Percentiles rank a stretch among this genome's conserved stretches.
Evolutionary conservation across 805 yeast genomes (phyloP).

Genomic region (Yamadazyma olivae): DNA sequence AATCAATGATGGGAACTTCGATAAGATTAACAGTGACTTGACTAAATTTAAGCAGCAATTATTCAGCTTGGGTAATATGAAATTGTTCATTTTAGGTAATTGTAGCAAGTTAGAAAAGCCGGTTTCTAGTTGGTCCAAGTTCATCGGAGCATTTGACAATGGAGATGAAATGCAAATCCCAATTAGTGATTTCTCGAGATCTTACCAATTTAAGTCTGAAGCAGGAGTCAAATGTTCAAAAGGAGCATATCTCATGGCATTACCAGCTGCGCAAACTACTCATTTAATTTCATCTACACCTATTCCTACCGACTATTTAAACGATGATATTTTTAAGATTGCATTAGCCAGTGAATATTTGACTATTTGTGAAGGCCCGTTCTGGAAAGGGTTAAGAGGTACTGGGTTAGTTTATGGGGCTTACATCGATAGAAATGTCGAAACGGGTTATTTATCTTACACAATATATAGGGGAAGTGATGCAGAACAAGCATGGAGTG

Average conservation of each 20-base stretch:
- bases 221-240: slow-evolving; percentile 51
- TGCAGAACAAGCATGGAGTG: slow-evolving; percentile 58
- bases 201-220: slow-evolving; percentile 51
- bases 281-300: slow-evolving; percentile 58
- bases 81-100: slow-evolving; percentile 72
- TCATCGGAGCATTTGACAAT: slow-evolving; percentile 20
- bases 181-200: slow-evolving; percentile 40
- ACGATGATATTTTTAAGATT: slow-evolving; percentile 63
- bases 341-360: slow-evolving; percentile 72
- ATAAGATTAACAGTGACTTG: slow-evolving; percentile 45
- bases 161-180: slow-evolving; percentile 13
- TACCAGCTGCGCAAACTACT: slow-evolving; percentile 85
- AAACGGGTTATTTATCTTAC: slow-evolving; percentile 64
- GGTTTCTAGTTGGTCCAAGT: slow-evolving; percentile 53
- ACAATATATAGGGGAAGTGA: slow-evolving; percentile 83
- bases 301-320: slow-evolving; percentile 49
- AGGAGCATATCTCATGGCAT: slow-evolving; percentile 60
- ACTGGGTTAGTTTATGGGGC: slow-evolving; percentile 94
- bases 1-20: slow-evolving; percentile 54
- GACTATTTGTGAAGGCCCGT: slow-evolving; percentile 91
- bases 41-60: slow-evolving; percentile 50
- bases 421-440: slow-evolving; percentile 52
- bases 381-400: slow-evolving; percentile 95
- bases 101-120: slow-evolving; percentile 50
- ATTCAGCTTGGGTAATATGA: slow-evolving; percentile 56